These are phyloP conservation scores for Cladophialophora bantiana DNA, from an alignment of 2,329 filamentous ascomycete species.

Conservation along the genomic window DNA sequence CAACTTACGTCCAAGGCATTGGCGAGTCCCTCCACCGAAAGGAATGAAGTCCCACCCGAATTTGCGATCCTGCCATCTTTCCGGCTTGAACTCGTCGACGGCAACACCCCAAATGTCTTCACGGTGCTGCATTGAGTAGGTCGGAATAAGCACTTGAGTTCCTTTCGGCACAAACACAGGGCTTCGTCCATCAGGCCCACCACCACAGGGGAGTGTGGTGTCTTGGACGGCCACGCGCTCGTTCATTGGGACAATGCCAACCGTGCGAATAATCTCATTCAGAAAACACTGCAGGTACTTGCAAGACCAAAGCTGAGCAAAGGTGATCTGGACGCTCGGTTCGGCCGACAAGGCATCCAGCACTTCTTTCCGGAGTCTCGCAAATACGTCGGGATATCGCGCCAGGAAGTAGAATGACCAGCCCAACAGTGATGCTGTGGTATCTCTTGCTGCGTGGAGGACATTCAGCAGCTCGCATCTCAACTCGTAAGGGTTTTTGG, in stretches of 20 bases:
- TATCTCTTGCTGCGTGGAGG: constrained; percentile 46
- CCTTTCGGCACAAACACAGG: constrained; percentile 59
- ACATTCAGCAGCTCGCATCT: constrained; percentile 45
- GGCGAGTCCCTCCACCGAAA: constrained; percentile 38
- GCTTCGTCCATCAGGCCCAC: constrained; percentile 54
- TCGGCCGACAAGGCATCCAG: constrained; percentile 1
- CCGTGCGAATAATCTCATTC: constrained; percentile 29
- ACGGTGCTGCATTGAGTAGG: constrained; percentile 48
- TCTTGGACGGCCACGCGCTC: constrained; percentile 49
- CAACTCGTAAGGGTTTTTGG: constrained; percentile 37
- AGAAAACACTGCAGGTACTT: constrained; percentile 50
- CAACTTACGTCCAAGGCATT: constrained; percentile 69
- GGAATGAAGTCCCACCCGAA: constrained; percentile 35
- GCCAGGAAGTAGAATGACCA: constrained; percentile 45
- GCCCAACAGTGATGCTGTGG: constrained; percentile 45
- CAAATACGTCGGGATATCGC: constrained; percentile 36
- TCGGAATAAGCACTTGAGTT: constrained; percentile 50
- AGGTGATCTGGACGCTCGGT: constrained; percentile 16
- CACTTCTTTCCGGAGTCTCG: constrained; percentile 15
- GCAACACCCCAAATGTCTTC: constrained; percentile 43
- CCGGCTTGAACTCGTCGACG: constrained; percentile 45
- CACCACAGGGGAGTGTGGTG: constrained; percentile 56
- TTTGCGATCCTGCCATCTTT: constrained; percentile 44
- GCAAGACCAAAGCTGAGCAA: constrained; percentile 72
- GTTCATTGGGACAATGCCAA: constrained; percentile 46